A percentile compares a stretch with the other conserved stretches of the same genome.
Evolutionary conservation across 2,329 filamentous ascomycete genomes (phyloP).

Genomic region (Talaromyces amestolkiae): DNA sequence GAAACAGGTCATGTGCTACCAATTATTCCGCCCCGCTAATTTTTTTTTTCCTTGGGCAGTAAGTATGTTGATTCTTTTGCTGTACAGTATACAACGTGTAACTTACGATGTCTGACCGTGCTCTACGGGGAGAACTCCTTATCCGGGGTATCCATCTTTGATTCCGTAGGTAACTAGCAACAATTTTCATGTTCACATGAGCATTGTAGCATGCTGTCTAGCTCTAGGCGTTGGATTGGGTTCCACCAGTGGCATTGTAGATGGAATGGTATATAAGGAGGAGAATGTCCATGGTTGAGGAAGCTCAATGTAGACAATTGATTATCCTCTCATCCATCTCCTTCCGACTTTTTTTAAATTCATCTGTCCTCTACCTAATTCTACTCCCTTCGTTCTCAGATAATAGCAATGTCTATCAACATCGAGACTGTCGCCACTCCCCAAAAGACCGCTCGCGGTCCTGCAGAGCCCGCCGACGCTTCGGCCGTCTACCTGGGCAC

Average conservation of each 20-base stretch:
- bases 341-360: not conserved
- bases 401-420: slow-evolving; percentile 17
- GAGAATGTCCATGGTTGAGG: not conserved
- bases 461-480: slow-evolving; percentile 25
- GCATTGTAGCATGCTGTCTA: slow-evolving; percentile 1
- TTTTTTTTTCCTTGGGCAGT: not conserved
- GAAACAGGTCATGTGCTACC: slow-evolving; percentile 17
- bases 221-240: not conserved
- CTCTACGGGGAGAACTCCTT: slow-evolving; percentile 1
- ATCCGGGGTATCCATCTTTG: slow-evolving; percentile 14
- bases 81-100: not conserved
- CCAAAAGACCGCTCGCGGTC: slow-evolving; percentile 15
- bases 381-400: not conserved
- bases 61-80: slow-evolving; percentile 6
- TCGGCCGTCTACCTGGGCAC: slow-evolving; percentile 32
- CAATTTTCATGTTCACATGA: slow-evolving; percentile 16
- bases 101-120: not conserved
- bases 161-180: not conserved
- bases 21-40: not conserved
- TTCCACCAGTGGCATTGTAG: not conserved
- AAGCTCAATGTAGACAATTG: not conserved
- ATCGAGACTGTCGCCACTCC: slow-evolving; percentile 17
- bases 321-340: not conserved
- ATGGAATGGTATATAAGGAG: slow-evolving; percentile 11
- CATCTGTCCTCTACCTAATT: not conserved